Evolutionary conservation across 345 rosid species (phyloP), one percentile per base, ranked within the genome.

Genomic region (Eucalyptus tenuipes): DNA sequence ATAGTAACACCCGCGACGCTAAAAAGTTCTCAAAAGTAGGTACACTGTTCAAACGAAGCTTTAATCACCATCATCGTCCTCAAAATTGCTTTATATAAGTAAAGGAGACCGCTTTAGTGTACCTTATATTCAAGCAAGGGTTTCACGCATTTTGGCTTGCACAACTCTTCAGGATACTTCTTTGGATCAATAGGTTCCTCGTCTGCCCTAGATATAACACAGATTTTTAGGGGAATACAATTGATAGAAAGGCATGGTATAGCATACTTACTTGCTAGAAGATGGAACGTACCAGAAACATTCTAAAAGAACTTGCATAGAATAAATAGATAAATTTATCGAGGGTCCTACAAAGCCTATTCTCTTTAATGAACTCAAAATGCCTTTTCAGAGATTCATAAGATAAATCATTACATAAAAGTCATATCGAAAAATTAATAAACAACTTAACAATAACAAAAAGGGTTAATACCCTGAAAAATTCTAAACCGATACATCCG

Each of bases 131-230:
- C 93, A 84, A 94, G 92, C 31, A 93, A 88, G 22, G 22, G 93
- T 89, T 90, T 94, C 92, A 92, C 96, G 47, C 97, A 95, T 90
- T 93, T 94, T 24, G 97, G 94, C 87, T 95, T 94, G 95, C 97
- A 94, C 88, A 92, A 71, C 22, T 95, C 97, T 91, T 95, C 97
- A 88, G 92, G 82, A 88, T 93, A 88, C 90, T 87, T 92, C 93
- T 95, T 95, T 24, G 79, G 97, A 91, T 95, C 96, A 88, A 89
- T 49, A 87, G 89, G 94, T 87, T 95, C 97, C 90, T 95, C 97
- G 10, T 95, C 97, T 88, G 96, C 96, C 96, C 97, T 95, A 52
- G 55, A 55, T 80, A 52, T 40, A 42, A 55, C 42, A 24, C 20
- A 86, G 79, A 37, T 16, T 68, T 68, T 12, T 29, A 64, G 15